phyloP scores from a whole-genome alignment of 768 basidiomycete species.

The Boletus insuetus region DNA sequence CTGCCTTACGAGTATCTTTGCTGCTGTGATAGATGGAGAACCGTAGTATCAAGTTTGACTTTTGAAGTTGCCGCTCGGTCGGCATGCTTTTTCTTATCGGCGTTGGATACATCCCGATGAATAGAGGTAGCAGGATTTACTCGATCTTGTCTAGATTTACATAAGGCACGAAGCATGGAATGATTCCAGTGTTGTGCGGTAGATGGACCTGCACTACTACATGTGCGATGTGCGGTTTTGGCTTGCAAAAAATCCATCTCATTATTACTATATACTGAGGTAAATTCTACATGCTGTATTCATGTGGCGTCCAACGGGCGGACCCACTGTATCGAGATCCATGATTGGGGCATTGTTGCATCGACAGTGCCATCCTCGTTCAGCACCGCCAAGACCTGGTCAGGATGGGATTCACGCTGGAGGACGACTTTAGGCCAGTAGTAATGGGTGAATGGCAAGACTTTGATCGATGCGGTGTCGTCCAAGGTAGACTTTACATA shows the following conservation, averaged over 20 bases:
- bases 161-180: too few species aligned
- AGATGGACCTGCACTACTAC: not conserved
- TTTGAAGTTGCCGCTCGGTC: constrained; percentile 27
- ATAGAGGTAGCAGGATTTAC: too few species aligned
- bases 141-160: too few species aligned
- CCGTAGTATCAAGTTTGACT: constrained; percentile 84
- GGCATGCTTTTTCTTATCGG: not conserved
- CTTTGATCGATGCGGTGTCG: constrained; percentile 26
- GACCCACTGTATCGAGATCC: constrained; percentile 45
- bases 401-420: constrained; percentile 15
- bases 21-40: constrained; percentile 56
- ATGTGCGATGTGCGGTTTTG: not conserved
- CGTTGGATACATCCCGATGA: not conserved
- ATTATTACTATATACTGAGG: too few species aligned
- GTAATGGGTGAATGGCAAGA: constrained; percentile 43
- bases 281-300: not conserved
- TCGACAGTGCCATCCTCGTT: constrained; percentile 6
- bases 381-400: constrained; percentile 22
- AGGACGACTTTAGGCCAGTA: constrained; percentile 47
- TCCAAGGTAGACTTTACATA: constrained; percentile 32
- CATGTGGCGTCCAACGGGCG: constrained; percentile 35
- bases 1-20: not conserved
- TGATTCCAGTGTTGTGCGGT: too few species aligned
- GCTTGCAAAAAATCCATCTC: not conserved
- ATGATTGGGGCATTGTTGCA: constrained; percentile 27